These are phyloP conservation scores for Gracilaria caudata DNA, from an alignment of 23 red algal genomes.

Conservation along the genomic window DNA sequence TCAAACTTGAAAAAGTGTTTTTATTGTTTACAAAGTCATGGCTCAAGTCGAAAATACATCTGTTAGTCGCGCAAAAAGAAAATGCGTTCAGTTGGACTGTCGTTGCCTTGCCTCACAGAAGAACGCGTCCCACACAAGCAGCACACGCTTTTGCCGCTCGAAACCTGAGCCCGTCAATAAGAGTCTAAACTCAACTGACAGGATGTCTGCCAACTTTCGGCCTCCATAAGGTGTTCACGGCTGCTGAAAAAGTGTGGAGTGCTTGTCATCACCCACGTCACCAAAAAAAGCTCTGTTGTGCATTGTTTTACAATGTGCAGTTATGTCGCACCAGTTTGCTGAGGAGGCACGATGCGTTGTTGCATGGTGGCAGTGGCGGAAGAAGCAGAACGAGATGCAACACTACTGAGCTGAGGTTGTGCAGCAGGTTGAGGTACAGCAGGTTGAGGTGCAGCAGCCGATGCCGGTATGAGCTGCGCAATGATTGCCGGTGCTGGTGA, in stretches of 20 bases:
- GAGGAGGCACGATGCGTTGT: background rate
- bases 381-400: background rate
- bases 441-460: background rate
- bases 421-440: background rate
- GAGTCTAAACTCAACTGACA: background rate
- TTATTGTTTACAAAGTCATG: background rate
- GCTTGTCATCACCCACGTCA: background rate
- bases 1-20: too few species aligned
- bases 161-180: background rate
- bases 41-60: background rate
- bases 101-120: background rate
- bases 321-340: background rate
- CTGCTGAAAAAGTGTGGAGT: too few species aligned
- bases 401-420: background rate
- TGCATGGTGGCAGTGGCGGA: background rate
- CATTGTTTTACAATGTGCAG: background rate
- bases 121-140: too few species aligned
- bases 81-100: background rate
- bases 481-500: background rate
- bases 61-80: background rate
- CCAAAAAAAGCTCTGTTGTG: background rate
- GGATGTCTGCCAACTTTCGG: too few species aligned
- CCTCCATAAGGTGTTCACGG: too few species aligned
- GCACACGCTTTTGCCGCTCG: background rate
- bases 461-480: background rate